phyloP scores from a whole-genome alignment of 1,139 yeast genomes.

The Pichia inconspicua region DNA sequence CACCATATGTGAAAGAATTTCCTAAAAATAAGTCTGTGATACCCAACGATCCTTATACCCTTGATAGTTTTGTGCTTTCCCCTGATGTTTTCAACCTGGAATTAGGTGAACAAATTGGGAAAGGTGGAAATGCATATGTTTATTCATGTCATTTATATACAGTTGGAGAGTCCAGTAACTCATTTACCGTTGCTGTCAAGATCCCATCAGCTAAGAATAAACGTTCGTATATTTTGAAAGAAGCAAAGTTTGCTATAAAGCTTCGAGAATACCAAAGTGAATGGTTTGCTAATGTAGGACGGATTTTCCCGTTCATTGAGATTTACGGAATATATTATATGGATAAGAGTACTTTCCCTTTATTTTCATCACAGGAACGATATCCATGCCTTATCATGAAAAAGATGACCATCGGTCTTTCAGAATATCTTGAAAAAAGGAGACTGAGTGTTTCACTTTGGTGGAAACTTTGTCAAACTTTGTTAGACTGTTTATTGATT shows the following conservation, averaged over 20 bases:
- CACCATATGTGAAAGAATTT: constrained; percentile 1
- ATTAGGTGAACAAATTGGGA: constrained; percentile 21
- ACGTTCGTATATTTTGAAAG: constrained; percentile 26
- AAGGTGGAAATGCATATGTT: constrained; percentile 29
- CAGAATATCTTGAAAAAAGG: constrained; percentile 15
- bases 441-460: constrained; percentile 14
- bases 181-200: constrained; percentile 27
- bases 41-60: constrained; percentile 11
- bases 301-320: constrained; percentile 27
- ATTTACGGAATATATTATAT: constrained; percentile 27
- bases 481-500: constrained; percentile 22
- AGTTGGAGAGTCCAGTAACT: constrained; percentile 2
- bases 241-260: constrained; percentile 24
- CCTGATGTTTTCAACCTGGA: constrained; percentile 15
- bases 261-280: constrained; percentile 18
- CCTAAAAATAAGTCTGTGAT: not conserved
- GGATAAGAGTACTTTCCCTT: constrained; percentile 17
- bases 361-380: constrained; percentile 21
- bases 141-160: constrained; percentile 16
- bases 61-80: constrained; percentile 18
- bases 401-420: constrained; percentile 23
- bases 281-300: constrained; percentile 12
- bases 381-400: constrained; percentile 28
- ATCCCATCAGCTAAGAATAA: constrained; percentile 27
- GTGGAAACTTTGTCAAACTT: constrained; percentile 26